phyloP scores from a whole-genome alignment of 352 stramenopile genomes.

The Pythium folliculosum region DNA sequence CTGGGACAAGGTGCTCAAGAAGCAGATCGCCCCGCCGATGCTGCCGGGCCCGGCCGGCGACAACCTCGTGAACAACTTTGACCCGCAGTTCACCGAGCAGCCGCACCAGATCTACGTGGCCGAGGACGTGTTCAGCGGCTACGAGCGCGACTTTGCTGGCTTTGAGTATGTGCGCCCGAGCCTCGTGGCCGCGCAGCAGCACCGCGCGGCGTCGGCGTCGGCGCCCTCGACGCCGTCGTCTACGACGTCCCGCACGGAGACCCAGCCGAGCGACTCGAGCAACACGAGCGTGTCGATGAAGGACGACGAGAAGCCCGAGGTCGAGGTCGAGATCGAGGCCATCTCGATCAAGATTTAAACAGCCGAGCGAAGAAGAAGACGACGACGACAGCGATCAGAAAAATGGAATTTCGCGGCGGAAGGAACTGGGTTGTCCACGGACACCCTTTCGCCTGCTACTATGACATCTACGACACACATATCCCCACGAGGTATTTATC shows the following conservation, averaged over 20 bases:
- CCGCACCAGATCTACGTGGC: conserved; percentile 80
- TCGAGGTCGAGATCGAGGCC: conserved; percentile 54
- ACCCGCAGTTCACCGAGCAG: conserved; percentile 84
- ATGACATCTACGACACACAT: neutral
- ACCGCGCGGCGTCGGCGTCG: neutral
- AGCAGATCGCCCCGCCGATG: conserved; percentile 60
- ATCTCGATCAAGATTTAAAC: conserved; percentile 66
- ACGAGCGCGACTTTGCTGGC: conserved; percentile 80
- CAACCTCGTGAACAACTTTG: conserved; percentile 83
- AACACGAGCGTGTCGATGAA: conserved; percentile 38
- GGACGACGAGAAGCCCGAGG: conserved; percentile 57
- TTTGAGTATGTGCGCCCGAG: conserved; percentile 77
- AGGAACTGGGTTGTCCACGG: conserved; percentile 13
- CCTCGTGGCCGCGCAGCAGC: conserved; percentile 1
- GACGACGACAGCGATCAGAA: neutral
- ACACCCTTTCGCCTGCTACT: conserved; percentile 15
- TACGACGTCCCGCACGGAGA: conserved; percentile 27
- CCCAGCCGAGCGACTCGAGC: conserved; percentile 26
- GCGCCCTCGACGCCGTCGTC: conserved; percentile 12
- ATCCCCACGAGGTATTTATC: conserved; percentile 18
- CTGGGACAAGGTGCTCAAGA: conserved; percentile 75
- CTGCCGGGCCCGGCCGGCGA: conserved; percentile 66
- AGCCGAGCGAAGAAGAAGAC: no score
- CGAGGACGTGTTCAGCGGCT: conserved; percentile 59
- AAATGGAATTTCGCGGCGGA: conserved; percentile 19